Percentiles rank a stretch among this genome's conserved stretches.
These are phyloP conservation scores for Setomelanomma holmii DNA, from an alignment of 2,329 filamentous ascomycete species.

Conservation along the genomic window DNA sequence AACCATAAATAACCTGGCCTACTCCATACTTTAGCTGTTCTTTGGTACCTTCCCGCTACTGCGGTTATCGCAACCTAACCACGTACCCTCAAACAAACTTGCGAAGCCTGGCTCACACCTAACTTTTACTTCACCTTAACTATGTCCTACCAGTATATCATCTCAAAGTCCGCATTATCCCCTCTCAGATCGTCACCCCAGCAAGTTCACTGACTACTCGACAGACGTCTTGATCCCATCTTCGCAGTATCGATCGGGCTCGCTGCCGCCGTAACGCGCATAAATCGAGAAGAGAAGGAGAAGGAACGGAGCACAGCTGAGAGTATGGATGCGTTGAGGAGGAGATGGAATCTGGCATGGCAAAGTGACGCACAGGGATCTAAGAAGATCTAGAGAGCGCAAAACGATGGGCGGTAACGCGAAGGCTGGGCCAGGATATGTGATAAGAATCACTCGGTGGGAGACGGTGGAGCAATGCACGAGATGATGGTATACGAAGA, in stretches of 20 bases:
- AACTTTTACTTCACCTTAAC: conserved; percentile 2
- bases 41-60: too few species aligned
- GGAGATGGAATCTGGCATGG: conserved; percentile 46
- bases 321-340: conserved; percentile 50
- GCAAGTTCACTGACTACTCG: too few species aligned
- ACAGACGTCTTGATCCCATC: conserved; percentile 56
- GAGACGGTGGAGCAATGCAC: too few species aligned
- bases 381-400: conserved; percentile 3
- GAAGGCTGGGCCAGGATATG: too few species aligned
- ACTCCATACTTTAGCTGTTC: too few species aligned
- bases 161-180: conserved; percentile 51
- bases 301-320: conserved; percentile 50
- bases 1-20: too few species aligned
- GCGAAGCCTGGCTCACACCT: too few species aligned
- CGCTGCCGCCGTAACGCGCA: conserved; percentile 51
- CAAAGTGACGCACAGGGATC: conserved; percentile 14
- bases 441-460: too few species aligned
- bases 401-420: not conserved
- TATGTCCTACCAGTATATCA: conserved; percentile 51
- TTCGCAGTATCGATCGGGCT: conserved; percentile 58
- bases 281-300: conserved; percentile 57
- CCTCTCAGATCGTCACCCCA: too few species aligned
- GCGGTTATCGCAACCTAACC: not conserved
- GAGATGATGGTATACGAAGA: too few species aligned
- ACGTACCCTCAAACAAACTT: too few species aligned